Base-by-base conservation (phyloP, 2,329 filamentous ascomycete species). In the Colletotrichum musae region DNA sequence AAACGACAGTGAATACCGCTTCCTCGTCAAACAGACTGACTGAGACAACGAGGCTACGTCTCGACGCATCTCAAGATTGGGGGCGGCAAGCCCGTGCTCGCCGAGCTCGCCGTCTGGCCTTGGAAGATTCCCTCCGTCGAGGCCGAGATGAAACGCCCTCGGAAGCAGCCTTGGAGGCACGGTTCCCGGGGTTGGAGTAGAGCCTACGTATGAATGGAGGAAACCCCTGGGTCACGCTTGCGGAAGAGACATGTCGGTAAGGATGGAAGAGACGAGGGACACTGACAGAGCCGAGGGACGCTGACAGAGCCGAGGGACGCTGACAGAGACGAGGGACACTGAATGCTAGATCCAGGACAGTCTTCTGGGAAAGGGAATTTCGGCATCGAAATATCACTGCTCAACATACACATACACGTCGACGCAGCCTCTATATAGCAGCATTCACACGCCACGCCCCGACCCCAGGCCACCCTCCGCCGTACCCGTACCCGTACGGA, bases 41-140 rank as follows among this genome's bases (percentile, higher is more conserved):
- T 75, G 21, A 72, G 70, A 47, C 74, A 75, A 66, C 53, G 72
- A 62, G 73, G 77, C 53, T 71, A 74, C 58, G 39, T 74, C 48
- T 72, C 72, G 52, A 75, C 71, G 43, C 73, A 78, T 64, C 73
- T 74, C 15, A 50, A 64, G 16, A 28, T 76, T 43, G 51, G 74
- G 15, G 67, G 39, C 52, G 74, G 73, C 48, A 64, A 69, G 60
- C 74, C 75, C 24, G 71, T 77, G 28, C 62, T 77, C 21, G 10
- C 76, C 51, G 77, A 78, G 61, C 60, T 77, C 50, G 74, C 75
- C 3, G 56, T 48, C 36, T 70, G 50, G 61, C 62, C 68, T 4
- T 79, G 75, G 75, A 66, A 79, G 64, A 72, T 76, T 9, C 53
- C 70, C 6, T 72, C 6, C 7, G 24, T 74, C 1, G 75, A 77